Evolutionary conservation across 1,139 yeast species (phyloP), one percentile per base, ranked within the genome.

Genomic region (Yamadazyma triangularis): DNA sequence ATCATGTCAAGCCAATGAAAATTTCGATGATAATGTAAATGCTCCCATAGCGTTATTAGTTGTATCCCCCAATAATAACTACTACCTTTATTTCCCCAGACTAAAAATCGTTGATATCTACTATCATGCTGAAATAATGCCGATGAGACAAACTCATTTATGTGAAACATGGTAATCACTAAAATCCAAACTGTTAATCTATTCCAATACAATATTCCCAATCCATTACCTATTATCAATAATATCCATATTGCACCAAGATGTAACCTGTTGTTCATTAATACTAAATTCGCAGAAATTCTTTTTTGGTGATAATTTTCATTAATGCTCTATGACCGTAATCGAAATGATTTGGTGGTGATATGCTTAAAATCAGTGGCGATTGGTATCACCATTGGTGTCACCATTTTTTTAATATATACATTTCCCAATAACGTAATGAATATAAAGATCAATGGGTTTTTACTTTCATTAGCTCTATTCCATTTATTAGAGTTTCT

Each of bases 401-500:
- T n/a, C n/a, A n/a, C n/a, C n/a, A n/a, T n/a, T n/a, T n/a, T n/a
- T n/a, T n/a, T n/a, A n/a, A n/a, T n/a, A n/a, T n/a, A n/a, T n/a
- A n/a, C n/a, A n/a, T n/a, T n/a, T n/a, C n/a, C n/a, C n/a, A n/a
- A n/a, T n/a, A n/a, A n/a, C n/a, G n/a, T n/a, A n/a, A n/a, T n/a
- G n/a, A n/a, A n/a, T n/a, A n/a, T n/a, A n/a, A n/a, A n/a, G n/a
- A n/a, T n/a, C n/a, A n/a, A n/a, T n/a, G n/a, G n/a, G n/a, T n/a
- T n/a, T n/a, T n/a, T n/a, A n/a, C n/a, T n/a, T n/a, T n/a, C n/a
- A n/a, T n/a, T 85, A 13, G 56, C 80, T 2, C 15, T 69, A 0
- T 91, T 91, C 60, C 97, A 91, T 53, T 71, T 84, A 45, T 53
- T 87, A 20, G 98, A 91, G 56, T 91, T 81, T 53, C 72, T 73